Evolutionary conservation across 495 filamentous ascomycete species (phyloP).

Genomic region (Penicillium antarcticum): DNA sequence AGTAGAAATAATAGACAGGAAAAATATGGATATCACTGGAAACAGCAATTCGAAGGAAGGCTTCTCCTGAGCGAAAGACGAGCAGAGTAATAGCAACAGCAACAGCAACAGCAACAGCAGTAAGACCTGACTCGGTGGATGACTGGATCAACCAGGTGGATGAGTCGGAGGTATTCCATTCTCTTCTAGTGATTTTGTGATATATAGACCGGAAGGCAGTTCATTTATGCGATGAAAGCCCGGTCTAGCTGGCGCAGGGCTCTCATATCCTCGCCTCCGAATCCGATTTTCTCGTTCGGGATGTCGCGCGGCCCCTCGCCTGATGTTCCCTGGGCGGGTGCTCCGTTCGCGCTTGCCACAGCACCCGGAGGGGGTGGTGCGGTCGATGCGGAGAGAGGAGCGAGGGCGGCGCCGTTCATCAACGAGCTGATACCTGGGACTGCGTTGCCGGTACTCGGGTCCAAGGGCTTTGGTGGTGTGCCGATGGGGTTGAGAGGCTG

Average conservation of each 20-base stretch:
- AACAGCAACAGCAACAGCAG: neutral
- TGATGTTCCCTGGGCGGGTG: constrained; percentile 11
- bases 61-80: neutral
- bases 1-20: neutral
- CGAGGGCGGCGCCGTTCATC: constrained; percentile 46
- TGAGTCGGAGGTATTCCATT: neutral
- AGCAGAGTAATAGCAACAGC: neutral
- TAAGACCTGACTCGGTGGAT: neutral
- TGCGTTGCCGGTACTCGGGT: constrained; percentile 28
- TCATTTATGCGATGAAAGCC: constrained; percentile 34
- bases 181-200: neutral
- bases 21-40: constrained; percentile 1
- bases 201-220: neutral
- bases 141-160: neutral
- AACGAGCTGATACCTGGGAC: constrained; percentile 53
- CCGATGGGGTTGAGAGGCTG: constrained; percentile 19
- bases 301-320: constrained; percentile 58
- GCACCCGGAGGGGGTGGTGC: constrained; percentile 19
- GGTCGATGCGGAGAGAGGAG: constrained; percentile 38
- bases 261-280: constrained; percentile 60
- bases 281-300: constrained; percentile 60
- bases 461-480: constrained; percentile 20
- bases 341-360: constrained; percentile 10
- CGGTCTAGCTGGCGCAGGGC: constrained; percentile 64
- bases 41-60: neutral